Evolutionary conservation across 495 filamentous ascomycete genomes (phyloP), one percentile per base, ranked within the genome.

Genomic region (Mytilinidion resinicola): DNA sequence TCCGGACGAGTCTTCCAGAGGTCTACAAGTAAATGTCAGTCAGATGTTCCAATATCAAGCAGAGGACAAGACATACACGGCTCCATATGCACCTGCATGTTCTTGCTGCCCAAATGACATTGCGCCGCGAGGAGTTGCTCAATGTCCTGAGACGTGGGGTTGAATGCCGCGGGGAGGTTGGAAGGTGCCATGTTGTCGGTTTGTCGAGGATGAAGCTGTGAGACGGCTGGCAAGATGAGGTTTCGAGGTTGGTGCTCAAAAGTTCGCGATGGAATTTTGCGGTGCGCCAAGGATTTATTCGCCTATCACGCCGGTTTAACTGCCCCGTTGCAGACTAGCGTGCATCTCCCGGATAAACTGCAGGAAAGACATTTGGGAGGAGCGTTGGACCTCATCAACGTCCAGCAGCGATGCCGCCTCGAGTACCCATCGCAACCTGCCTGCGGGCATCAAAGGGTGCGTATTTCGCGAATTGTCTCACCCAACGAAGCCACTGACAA

Each of bases 1-100:
- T 98, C 93, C 58, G 91, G 85, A 70, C 93, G 86, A 72, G 90
- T 96, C 86, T 97, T 98, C 91, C 90, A 97, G 70, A 98, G 85
- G 81, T 42, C 39, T 42, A 17, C 2, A 14, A 17, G 17, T 42
- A 42, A 42, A 17, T 9, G 17, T 42, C 17, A 42, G 39, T 4
- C 25, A 42, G 4, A 42, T 14, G 39, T 14, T 14, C 39, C 12
- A 8, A 3, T 42, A 1, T 17, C 17, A 3, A 14, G 39, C 11
- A 42, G 17, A 42, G 17, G 12, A 42, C 3, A 12, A 17, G 17
- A 42, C 17, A 42, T 17, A 14, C 39, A 42, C 64, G 93, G 90
- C 80, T 97, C 91, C 93, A 96, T 97, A 80, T 97, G 90, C 71
- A 93, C 84, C 80, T 96, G 91, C 65, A 97, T 72, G 82, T 98